These are phyloP conservation scores for Penicillium freii DNA, from an alignment of 2,329 filamentous ascomycete genomes.

Conservation along the genomic window DNA sequence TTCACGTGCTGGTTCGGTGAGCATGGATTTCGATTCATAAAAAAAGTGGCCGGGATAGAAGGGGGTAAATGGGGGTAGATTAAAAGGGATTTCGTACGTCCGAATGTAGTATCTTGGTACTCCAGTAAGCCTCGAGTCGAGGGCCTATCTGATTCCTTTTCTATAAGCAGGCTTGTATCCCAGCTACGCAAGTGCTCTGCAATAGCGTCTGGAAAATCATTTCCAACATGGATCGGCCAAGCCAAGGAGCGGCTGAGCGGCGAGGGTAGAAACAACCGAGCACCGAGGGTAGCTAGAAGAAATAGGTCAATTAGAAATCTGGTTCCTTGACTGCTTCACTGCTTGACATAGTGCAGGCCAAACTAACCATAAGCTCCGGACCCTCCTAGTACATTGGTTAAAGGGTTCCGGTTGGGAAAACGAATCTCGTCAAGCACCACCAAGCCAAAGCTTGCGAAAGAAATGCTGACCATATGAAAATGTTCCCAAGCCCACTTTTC, in stretches of 20 bases:
- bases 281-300: slow-evolving; percentile 25
- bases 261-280: slow-evolving; percentile 24
- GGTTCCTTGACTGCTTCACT: neutral
- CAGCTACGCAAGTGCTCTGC: slow-evolving; percentile 17
- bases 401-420: slow-evolving; percentile 22
- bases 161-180: slow-evolving; percentile 14
- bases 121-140: slow-evolving; percentile 29
- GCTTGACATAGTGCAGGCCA: neutral
- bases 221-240: slow-evolving; percentile 25
- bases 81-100: slow-evolving; percentile 22
- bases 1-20: neutral
- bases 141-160: slow-evolving; percentile 3
- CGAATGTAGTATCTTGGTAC: slow-evolving; percentile 32
- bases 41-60: neutral
- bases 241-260: slow-evolving; percentile 19
- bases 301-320: neutral
- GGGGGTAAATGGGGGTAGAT: too few relatives aligned
- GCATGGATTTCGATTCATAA: neutral
- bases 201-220: slow-evolving; percentile 24
- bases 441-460: slow-evolving; percentile 36
- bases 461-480: slow-evolving; percentile 11
- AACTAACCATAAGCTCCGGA: slow-evolving; percentile 33
- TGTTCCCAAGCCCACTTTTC: neutral
- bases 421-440: slow-evolving; percentile 39
- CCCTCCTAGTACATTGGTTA: slow-evolving; percentile 33